phyloP scores from a whole-genome alignment of 225 moss, liverwort and hornwort species.

The Anthoceros angustus region DNA sequence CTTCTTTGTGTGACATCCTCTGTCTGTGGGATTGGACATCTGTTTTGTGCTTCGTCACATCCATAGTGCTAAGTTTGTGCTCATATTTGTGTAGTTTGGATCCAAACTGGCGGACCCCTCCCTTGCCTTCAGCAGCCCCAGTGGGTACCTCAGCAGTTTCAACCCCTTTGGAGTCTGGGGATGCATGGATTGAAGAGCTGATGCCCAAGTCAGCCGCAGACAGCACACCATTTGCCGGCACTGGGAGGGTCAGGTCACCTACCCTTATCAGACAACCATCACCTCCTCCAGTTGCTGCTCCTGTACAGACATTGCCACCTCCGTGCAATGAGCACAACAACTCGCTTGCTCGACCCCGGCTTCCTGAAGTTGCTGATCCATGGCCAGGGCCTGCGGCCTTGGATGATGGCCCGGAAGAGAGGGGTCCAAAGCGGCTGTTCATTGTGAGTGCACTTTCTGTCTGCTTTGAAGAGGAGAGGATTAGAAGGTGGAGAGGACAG shows the following conservation, averaged over 20 bases:
- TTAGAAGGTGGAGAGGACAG: too few relatives aligned
- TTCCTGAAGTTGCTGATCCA: conserved; percentile 86
- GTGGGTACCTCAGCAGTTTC: conserved; percentile 14
- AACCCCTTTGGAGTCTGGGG: conserved; percentile 32
- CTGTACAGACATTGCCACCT: conserved; percentile 50
- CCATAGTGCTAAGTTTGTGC: background rate
- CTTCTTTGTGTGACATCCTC: background rate
- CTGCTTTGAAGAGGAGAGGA: background rate
- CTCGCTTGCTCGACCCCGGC: conserved; percentile 32
- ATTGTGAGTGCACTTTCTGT: conserved; percentile 34
- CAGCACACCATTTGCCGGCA: conserved; percentile 18
- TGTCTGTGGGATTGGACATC: too few relatives aligned
- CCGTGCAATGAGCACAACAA: conserved; percentile 33
- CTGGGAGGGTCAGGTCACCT: conserved; percentile 44
- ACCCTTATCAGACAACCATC: conserved; percentile 81
- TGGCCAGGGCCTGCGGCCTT: conserved; percentile 70
- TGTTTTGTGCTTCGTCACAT: background rate
- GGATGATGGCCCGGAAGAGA: conserved; percentile 40
- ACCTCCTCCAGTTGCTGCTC: conserved; percentile 77
- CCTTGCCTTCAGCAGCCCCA: conserved; percentile 23
- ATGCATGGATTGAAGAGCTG: conserved; percentile 22
- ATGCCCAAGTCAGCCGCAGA: conserved; percentile 41
- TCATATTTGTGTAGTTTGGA: conserved; percentile 46
- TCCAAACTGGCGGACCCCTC: conserved; percentile 57
- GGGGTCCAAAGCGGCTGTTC: conserved; percentile 77